These are phyloP conservation scores for Petrea volubilis DNA, from an alignment of 257 asterid species.

Conservation along the genomic window DNA sequence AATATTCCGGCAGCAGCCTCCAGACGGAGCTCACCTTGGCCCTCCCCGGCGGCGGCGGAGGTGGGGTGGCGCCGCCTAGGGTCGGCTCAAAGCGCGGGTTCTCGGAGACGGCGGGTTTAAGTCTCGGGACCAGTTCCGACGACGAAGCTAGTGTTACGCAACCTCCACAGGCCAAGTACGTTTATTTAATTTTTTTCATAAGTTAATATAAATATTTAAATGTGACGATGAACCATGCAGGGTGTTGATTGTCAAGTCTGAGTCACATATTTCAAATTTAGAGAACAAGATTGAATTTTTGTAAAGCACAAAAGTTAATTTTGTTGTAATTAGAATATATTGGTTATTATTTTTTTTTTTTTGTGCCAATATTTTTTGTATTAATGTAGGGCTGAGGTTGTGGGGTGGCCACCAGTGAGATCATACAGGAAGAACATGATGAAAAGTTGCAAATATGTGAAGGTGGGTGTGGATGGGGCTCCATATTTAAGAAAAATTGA, in stretches of 20 bases:
- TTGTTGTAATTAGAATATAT: no score
- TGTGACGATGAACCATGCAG: constrained; percentile 13
- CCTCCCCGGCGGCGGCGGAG: constrained; percentile 57
- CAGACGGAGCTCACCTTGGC: constrained; percentile 74
- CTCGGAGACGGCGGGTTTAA: constrained; percentile 39
- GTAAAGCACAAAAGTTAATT: no score
- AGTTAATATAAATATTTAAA: neutral
- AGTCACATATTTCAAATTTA: no score
- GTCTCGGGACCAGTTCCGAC: constrained; percentile 21
- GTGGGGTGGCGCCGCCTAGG: constrained; percentile 11
- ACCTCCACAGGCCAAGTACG: constrained; percentile 52
- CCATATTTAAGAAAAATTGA: constrained; percentile 74
- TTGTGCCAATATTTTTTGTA: neutral
- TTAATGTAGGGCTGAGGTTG: constrained; percentile 48
- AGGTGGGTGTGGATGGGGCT: constrained; percentile 84
- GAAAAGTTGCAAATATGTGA: constrained; percentile 57
- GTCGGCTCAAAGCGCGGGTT: constrained; percentile 49
- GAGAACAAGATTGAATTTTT: no score
- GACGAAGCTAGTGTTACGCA: constrained; percentile 28
- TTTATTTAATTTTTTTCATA: neutral
- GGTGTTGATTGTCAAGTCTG: no score
- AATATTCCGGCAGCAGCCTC: constrained; percentile 36
- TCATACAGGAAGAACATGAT: constrained; percentile 51
- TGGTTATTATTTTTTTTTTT: no score
- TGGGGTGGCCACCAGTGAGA: constrained; percentile 91